Conservation (phyloP, 2,329 filamentous ascomycete species). For the Parasarocladium wereldwijsianum region DNA sequence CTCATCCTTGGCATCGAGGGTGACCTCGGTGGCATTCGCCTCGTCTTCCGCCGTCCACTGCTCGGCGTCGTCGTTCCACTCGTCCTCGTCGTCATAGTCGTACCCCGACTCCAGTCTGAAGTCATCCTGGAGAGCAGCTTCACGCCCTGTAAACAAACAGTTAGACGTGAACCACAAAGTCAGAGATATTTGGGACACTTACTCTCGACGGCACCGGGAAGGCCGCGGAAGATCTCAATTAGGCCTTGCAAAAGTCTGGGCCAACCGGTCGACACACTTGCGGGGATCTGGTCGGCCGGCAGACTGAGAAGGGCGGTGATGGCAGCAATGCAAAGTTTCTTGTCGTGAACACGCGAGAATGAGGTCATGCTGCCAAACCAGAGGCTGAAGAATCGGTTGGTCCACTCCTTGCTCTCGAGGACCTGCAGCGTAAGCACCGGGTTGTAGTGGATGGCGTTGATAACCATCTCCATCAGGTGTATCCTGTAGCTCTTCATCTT, state of each 20-base stretch:
- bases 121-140: constrained; percentile 83
- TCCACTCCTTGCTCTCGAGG: constrained; percentile 85
- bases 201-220: constrained; percentile 80
- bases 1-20: constrained; percentile 65
- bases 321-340: constrained; percentile 92
- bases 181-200: constrained; percentile 18
- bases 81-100: constrained; percentile 59
- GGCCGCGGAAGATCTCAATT: constrained; percentile 78
- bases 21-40: constrained; percentile 44
- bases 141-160: constrained; percentile 43
- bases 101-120: constrained; percentile 54
- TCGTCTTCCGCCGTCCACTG: constrained; percentile 68
- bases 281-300: constrained; percentile 65
- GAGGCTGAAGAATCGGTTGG: constrained; percentile 95
- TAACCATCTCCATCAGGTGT: constrained; percentile 96
- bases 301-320: constrained; percentile 77
- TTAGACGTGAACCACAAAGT: not conserved
- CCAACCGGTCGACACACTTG: constrained; percentile 93
- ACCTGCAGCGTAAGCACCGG: constrained; percentile 71
- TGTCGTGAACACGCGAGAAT: constrained; percentile 91
- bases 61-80: constrained; percentile 68
- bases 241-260: constrained; percentile 78
- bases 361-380: constrained; percentile 96
- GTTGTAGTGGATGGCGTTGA: constrained; percentile 97
- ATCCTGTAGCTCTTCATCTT: constrained; percentile 91